Conservation (phyloP, 495 filamentous ascomycete species). For the Aspergillus bridgeri region DNA sequence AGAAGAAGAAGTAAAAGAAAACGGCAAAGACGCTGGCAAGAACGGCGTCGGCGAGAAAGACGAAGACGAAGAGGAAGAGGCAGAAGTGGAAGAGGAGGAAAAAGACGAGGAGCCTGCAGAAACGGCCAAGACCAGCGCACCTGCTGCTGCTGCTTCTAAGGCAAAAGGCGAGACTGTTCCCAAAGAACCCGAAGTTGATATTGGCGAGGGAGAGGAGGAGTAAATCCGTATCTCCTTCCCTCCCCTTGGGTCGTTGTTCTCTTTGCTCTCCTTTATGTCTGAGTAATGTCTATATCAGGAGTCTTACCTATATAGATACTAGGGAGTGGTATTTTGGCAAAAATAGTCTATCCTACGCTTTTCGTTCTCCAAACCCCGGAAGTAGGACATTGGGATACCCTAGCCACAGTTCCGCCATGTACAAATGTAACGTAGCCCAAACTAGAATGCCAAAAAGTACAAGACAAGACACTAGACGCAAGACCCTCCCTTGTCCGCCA, state of each 20-base stretch:
- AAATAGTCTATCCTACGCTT: background rate
- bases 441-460: too few relatives aligned
- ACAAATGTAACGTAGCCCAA: too few relatives aligned
- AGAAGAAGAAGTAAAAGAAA: slow-evolving; percentile 28
- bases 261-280: background rate
- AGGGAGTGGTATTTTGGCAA: background rate
- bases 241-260: background rate
- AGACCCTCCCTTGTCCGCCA: too few relatives aligned
- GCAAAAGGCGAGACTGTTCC: slow-evolving; percentile 43
- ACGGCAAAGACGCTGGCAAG: slow-evolving; percentile 29
- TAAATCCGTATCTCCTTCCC: background rate
- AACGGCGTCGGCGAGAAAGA: slow-evolving; percentile 27
- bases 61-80: slow-evolving; percentile 32
- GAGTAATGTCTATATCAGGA: background rate
- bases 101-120: slow-evolving; percentile 25
- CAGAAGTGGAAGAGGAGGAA: slow-evolving; percentile 32
- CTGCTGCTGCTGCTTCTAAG: slow-evolving; percentile 40
- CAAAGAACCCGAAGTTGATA: slow-evolving; percentile 48
- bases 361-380: background rate
- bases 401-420: too few relatives aligned
- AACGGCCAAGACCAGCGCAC: slow-evolving; percentile 38
- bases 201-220: slow-evolving; percentile 31
- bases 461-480: too few relatives aligned
- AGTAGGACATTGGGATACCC: background rate
- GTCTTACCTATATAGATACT: background rate